phyloP scores from a whole-genome alignment of 371 early-diverging fungal species.

The Rhizopus microsporus region DNA sequence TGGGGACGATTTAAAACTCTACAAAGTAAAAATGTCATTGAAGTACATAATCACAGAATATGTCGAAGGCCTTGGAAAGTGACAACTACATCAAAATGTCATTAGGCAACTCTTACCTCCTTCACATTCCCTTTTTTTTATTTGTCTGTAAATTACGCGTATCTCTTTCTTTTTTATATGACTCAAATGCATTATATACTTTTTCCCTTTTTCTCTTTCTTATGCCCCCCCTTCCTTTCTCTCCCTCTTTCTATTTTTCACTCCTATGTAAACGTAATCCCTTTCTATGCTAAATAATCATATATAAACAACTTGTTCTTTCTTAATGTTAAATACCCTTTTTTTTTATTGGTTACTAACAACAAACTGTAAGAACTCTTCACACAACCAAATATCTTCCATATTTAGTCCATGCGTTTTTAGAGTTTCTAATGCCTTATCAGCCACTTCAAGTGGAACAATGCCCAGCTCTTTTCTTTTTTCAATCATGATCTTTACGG shows the following conservation, averaged over 20 bases:
- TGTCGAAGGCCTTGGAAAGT: not conserved
- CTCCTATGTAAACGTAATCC: too few relatives aligned
- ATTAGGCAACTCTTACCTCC: not conserved
- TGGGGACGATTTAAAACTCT: constrained; percentile 29
- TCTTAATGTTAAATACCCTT: too few relatives aligned
- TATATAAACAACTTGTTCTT: too few relatives aligned
- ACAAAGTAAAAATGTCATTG: not conserved
- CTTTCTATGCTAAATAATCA: too few relatives aligned
- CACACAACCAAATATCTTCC: constrained; percentile 32
- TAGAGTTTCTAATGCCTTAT: constrained; percentile 6
- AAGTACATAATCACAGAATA: not conserved
- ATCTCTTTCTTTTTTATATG: too few relatives aligned
- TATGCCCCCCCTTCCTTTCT: too few relatives aligned
- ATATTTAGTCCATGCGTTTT: constrained; percentile 6
- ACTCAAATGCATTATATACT: too few relatives aligned
- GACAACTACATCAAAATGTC: not conserved
- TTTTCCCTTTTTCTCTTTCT: too few relatives aligned
- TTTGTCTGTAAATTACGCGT: not conserved
- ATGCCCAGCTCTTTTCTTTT: constrained; percentile 42
- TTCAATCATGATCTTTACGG: constrained; percentile 50
- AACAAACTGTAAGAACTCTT: constrained; percentile 25
- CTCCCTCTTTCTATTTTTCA: too few relatives aligned
- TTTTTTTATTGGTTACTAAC: not conserved
- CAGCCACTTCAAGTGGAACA: constrained; percentile 33
- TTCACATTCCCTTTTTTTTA: not conserved